Base-by-base conservation (phyloP, 306 rosid genomes). In the Styphnolobium japonicum region DNA sequence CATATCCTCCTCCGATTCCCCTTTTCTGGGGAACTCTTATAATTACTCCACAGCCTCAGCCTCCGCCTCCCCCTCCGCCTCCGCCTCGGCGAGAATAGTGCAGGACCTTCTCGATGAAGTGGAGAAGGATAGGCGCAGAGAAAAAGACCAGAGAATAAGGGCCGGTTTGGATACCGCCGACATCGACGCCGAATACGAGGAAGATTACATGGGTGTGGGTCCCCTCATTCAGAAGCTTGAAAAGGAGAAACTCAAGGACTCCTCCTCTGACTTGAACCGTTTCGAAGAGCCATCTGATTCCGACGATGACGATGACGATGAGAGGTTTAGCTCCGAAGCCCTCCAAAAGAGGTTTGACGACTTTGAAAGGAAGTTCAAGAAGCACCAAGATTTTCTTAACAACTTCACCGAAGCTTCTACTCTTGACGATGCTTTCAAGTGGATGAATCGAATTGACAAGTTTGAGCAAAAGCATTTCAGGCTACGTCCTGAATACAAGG, bases 271-370 rank as follows among this genome's bases (percentile, higher is more conserved):
- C 21, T 55, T 90, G 73, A 39, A 81, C 39, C 75, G 64, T 52
- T 85, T 63, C n/a, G 93, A 91, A 74, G 98, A 95, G 81, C 89
- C 88, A 31, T 82, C 97, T 14, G 98, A 92, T 76, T 95, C 97
- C 8, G 98, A 92, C 9, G 85, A 88, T 11, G 97, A 92, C 8
- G 92, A 86, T 0, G 98, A 95, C 4, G 95, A 90, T 49, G 92
- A 83, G 77, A 75, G 84, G 25, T 74, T 60, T 76, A 79, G 77
- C 66, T 25, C 66, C 0, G 98, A 92, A 0, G 91, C 80, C 10
- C 6, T 80, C 19, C 39, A 81, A 55, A 83, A 90, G 80, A 80
- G 81, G 43, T 23, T 33, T 21, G 74, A 85, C 0, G 82, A 86
- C 65, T 92, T 92, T 68, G 85, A 91, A 81, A 88, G 82, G 87